A percentile compares a stretch with the other conserved stretches of the same genome.
phyloP scores from a whole-genome alignment of 2,329 filamentous ascomycete species.

The Fusarium compactum region DNA sequence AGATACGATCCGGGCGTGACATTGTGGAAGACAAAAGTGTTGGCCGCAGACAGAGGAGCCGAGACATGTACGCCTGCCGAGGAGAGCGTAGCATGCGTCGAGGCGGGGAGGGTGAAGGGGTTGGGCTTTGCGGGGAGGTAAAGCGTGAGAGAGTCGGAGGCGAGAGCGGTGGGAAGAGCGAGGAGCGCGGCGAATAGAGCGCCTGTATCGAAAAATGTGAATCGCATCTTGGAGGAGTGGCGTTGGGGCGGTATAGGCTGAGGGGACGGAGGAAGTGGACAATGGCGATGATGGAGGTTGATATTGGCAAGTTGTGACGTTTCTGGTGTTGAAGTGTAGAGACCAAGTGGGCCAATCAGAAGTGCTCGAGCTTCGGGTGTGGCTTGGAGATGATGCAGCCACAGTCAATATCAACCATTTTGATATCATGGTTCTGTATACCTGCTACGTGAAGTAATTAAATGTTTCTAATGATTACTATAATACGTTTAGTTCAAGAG shows the following conservation, averaged over 20 bases:
- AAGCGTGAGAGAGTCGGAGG: constrained; percentile 55
- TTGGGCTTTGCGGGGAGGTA: constrained; percentile 63
- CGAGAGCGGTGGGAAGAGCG: constrained; percentile 49
- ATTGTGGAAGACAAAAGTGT: constrained; percentile 81
- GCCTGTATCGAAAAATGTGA: constrained; percentile 49
- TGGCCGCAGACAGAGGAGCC: constrained; percentile 74
- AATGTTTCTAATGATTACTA: background rate
- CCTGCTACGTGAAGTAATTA: background rate
- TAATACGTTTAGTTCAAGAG: too few relatives aligned
- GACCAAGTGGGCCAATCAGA: constrained; percentile 43
- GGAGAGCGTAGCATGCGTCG: constrained; percentile 73
- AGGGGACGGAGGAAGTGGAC: background rate
- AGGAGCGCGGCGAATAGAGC: constrained; percentile 54
- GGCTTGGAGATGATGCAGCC: constrained; percentile 39
- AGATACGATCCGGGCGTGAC: constrained; percentile 81
- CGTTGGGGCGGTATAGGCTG: background rate
- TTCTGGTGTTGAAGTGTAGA: constrained; percentile 39
- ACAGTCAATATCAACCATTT: constrained; percentile 11
- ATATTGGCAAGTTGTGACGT: constrained; percentile 36
- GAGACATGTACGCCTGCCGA: constrained; percentile 55
- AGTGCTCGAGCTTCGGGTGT: constrained; percentile 8
- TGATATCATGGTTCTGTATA: constrained; percentile 1
- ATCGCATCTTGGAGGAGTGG: constrained; percentile 50
- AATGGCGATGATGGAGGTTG: constrained; percentile 16
- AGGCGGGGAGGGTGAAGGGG: constrained; percentile 69